These are phyloP conservation scores for Furcasterigmium sp. DNA, from an alignment of 2,329 filamentous ascomycete genomes.

Conservation along the genomic window DNA sequence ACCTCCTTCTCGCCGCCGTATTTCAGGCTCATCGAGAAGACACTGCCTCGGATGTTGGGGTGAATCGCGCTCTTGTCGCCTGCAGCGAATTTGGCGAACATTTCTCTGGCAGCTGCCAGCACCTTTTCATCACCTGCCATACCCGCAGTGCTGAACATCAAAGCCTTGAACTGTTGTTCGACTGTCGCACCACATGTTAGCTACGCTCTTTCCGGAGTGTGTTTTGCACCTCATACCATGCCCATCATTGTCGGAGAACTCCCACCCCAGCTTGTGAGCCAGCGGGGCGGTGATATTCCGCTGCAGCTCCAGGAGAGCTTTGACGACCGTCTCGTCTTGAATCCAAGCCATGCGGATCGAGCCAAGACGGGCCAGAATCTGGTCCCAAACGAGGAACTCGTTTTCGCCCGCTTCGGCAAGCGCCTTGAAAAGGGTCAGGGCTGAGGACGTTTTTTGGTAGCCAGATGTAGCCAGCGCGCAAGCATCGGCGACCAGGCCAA, in stretches of 20 bases:
- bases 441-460: constrained; percentile 87
- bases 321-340: constrained; percentile 66
- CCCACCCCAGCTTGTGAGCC: constrained; percentile 84
- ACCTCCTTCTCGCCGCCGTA: constrained; percentile 81
- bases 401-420: constrained; percentile 74
- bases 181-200: constrained; percentile 32
- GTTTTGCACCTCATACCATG: constrained; percentile 37
- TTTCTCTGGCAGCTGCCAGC: constrained; percentile 75
- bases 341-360: constrained; percentile 83
- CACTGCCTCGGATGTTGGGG: constrained; percentile 82
- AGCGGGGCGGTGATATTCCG: constrained; percentile 70
- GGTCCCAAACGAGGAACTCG: constrained; percentile 93
- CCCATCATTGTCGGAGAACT: constrained; percentile 76
- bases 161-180: constrained; percentile 87
- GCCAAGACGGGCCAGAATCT: constrained; percentile 74
- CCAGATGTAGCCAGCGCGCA: constrained; percentile 84
- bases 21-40: constrained; percentile 79
- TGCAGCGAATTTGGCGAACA: constrained; percentile 79
- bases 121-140: constrained; percentile 74
- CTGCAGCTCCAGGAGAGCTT: constrained; percentile 80
- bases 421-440: constrained; percentile 78
- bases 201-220: not conserved
- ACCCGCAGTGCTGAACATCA: constrained; percentile 83
- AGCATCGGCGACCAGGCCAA: constrained; percentile 92
- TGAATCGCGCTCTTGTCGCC: constrained; percentile 81